phyloP scores from a whole-genome alignment of 768 basidiomycete species.

The Paxillus involutus region DNA sequence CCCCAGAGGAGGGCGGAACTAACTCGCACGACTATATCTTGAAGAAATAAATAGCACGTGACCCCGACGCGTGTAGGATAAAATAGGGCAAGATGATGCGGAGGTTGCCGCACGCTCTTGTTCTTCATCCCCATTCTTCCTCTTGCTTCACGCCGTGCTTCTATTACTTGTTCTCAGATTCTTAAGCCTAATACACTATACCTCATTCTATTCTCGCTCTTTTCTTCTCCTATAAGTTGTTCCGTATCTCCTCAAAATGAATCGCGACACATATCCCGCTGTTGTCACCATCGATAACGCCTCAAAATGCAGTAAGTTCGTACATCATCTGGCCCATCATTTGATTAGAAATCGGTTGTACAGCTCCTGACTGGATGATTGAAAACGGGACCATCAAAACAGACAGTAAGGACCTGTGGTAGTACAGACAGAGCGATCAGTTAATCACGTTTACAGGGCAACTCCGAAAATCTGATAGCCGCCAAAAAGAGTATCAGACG shows the following conservation, averaged over 20 bases:
- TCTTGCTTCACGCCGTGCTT: slow-evolving; percentile 28
- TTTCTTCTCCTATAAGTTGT: slow-evolving; percentile 8
- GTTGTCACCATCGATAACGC: slow-evolving; percentile 41
- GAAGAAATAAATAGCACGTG: slow-evolving; percentile 24
- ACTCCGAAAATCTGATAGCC: slow-evolving; percentile 8
- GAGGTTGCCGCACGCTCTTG: slow-evolving; percentile 30
- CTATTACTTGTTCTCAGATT: slow-evolving; percentile 10
- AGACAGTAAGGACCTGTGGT: slow-evolving; percentile 9
- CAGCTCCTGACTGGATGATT: not conserved
- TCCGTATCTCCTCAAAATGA: slow-evolving; percentile 21
- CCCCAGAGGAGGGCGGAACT: too few species aligned
- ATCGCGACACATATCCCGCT: slow-evolving; percentile 38
- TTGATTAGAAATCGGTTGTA: not conserved
- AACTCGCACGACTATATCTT: too few species aligned
- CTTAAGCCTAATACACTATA: not conserved
- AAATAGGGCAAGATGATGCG: slow-evolving; percentile 11
- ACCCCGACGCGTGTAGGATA: slow-evolving; percentile 27
- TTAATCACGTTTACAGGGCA: slow-evolving; percentile 13
- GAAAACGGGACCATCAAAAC: not conserved
- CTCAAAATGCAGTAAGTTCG: slow-evolving; percentile 29
- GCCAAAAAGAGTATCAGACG: slow-evolving; percentile 1
- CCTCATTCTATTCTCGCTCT: slow-evolving; percentile 14
- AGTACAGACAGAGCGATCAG: not conserved
- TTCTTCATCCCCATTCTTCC: slow-evolving; percentile 15
- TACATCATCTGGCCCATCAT: not conserved